Base-by-base conservation (phyloP, 2,329 filamentous ascomycete species). In the Botrytis hyacinthi region DNA sequence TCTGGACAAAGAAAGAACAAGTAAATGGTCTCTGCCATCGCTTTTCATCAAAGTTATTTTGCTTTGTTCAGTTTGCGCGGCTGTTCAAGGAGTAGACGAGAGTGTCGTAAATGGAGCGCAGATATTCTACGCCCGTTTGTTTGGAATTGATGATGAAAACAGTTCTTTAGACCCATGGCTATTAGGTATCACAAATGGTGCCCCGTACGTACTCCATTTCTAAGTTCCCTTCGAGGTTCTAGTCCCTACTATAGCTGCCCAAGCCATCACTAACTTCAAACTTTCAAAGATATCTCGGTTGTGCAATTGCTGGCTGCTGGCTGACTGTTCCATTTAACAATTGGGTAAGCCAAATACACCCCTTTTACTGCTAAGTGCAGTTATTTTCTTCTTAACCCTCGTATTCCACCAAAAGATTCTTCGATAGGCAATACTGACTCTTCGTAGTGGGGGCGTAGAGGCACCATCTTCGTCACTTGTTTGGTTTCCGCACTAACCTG, bases 271-370 rank as follows among this genome's bases (percentile, higher is more conserved):
- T 67, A n/a, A 51, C 29, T 26, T 26, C 22, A 35, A 14, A 51
- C 7, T 57, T 16, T 51, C 26, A 65, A 44, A 67, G 65, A 0
- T 91, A 91, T 76, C 85, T 93, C 35, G 89, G 89, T 82, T 93
- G 89, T 76, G 90, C 91, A 5, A 82, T 93, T 61, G 81, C 91
- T 66, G 90, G 91, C 32, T 93, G 91, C 81, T 94, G 92, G 92
- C 84, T 91, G 65, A 93, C 91, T 0, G 89, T 90, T 54, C 92
- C 92, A 1, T 86, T 93, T 81, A 94, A 94, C 82, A 87, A 89
- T 72, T 84, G 60, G 60, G 60, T 62, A 42, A 62, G 63, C 35
- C 12, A 61, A 40, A 14, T 40, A 6, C 32, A 14, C 7, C 26
- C 7, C 35, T 40, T n/a, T 40, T 40, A 22, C 22, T 40, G 26